Evolutionary conservation across 768 basidiomycete species (phyloP).

Genomic region (Leccinum subtestaceum): DNA sequence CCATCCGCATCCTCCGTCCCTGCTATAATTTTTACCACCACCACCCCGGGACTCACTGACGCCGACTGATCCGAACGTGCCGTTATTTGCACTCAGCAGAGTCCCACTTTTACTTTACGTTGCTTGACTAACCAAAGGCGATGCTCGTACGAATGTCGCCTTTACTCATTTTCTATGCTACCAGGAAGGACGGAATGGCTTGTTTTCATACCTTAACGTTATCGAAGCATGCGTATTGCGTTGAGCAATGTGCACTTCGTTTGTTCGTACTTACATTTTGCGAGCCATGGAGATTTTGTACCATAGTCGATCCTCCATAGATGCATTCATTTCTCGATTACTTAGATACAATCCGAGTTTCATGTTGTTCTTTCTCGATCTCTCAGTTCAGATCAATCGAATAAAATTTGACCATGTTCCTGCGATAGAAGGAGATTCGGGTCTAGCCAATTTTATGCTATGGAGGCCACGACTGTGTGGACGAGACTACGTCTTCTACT

Average conservation of each 20-base stretch:
- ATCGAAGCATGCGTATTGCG: slow-evolving; percentile 16
- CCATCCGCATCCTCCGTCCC: slow-evolving; percentile 4
- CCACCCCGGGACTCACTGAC: background rate
- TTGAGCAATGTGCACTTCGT: slow-evolving; percentile 1
- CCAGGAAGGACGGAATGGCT: slow-evolving; percentile 17
- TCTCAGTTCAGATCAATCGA: background rate
- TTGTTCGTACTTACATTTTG: slow-evolving; percentile 22
- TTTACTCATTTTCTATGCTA: slow-evolving; percentile 14
- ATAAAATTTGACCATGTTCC: background rate
- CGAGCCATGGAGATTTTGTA: background rate
- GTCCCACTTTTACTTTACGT: slow-evolving; percentile 25
- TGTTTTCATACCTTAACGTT: slow-evolving; percentile 27
- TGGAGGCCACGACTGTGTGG: background rate
- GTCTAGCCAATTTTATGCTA: too few species aligned
- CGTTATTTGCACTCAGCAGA: slow-evolving; percentile 5
- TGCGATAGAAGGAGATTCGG: too few species aligned
- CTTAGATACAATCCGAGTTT: background rate
- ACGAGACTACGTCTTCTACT: background rate
- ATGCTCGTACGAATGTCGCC: slow-evolving; percentile 20
- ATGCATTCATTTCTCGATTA: background rate
- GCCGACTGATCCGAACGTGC: slow-evolving; percentile 6
- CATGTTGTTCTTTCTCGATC: background rate
- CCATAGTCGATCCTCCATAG: background rate
- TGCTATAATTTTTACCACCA: slow-evolving; percentile 23
- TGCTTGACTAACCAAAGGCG: slow-evolving; percentile 25